Evolutionary conservation across 257 asterid genomes (phyloP).

Genomic region (Ehretia macrophylla): DNA sequence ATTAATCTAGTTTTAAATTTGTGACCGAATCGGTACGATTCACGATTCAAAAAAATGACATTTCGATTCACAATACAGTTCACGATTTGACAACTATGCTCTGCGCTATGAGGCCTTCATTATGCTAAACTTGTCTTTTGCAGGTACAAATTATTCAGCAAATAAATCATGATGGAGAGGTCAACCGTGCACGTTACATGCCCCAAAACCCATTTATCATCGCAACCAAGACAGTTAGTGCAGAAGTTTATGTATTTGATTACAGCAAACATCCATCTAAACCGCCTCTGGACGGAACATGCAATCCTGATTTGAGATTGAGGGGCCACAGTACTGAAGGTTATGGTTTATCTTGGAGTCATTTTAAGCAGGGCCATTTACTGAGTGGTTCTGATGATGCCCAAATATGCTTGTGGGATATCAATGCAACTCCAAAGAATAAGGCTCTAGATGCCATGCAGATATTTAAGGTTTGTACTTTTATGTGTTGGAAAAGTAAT

Average conservation of each 20-base stretch:
- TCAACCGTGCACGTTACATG: slow-evolving; percentile 94
- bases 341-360: slow-evolving; percentile 94
- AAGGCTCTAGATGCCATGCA: slow-evolving; percentile 85
- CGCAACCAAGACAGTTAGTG: slow-evolving; percentile 88
- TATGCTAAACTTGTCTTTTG: slow-evolving; percentile 14
- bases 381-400: slow-evolving; percentile 96
- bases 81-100: too few relatives aligned
- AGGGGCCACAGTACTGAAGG: slow-evolving; percentile 95
- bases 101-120: not conserved
- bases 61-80: too few relatives aligned
- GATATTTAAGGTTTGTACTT: slow-evolving; percentile 62
- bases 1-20: too few relatives aligned
- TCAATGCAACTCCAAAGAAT: slow-evolving; percentile 76
- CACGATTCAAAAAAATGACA: too few relatives aligned
- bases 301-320: slow-evolving; percentile 90
- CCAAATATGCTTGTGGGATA: slow-evolving; percentile 95
- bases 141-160: slow-evolving; percentile 98
- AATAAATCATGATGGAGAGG: slow-evolving; percentile 95
- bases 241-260: slow-evolving; percentile 89
- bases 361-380: slow-evolving; percentile 76
- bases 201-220: slow-evolving; percentile 82
- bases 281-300: slow-evolving; percentile 84
- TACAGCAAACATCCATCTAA: slow-evolving; percentile 94
- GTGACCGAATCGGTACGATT: too few relatives aligned
- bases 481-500: not conserved